Conservation (phyloP, 192 early-diverging fungal species). For the Podila epigama region DNA sequence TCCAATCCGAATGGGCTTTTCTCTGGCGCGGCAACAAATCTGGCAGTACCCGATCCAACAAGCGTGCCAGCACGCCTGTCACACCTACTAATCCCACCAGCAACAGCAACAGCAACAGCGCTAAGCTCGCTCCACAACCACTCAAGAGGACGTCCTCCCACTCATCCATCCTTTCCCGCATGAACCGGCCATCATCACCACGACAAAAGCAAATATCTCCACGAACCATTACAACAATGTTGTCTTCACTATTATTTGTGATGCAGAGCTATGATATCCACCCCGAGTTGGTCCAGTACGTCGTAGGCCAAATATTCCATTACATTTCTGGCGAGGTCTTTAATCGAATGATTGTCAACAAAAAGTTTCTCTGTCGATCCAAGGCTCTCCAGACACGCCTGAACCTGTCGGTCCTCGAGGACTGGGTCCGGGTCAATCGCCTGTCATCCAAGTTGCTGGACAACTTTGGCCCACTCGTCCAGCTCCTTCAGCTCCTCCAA, state of each 20-base stretch:
- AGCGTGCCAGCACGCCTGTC: constrained; percentile 14
- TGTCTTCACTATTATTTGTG: constrained; percentile 69
- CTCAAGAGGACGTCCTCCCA: not conserved
- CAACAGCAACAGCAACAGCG: not conserved
- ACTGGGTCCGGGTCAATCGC: constrained; percentile 80
- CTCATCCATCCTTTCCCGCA: constrained; percentile 6
- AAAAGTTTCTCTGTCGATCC: constrained; percentile 75
- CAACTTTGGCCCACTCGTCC: constrained; percentile 73
- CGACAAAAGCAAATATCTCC: constrained; percentile 60
- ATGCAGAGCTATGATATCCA: constrained; percentile 80
- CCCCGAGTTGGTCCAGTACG: constrained; percentile 70
- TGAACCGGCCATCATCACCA: constrained; percentile 19
- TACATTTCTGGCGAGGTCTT: constrained; percentile 80
- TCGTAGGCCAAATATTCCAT: constrained; percentile 79
- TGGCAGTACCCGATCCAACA: constrained; percentile 19
- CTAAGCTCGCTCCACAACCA: not conserved
- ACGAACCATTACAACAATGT: constrained; percentile 70
- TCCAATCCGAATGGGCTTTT: constrained; percentile 62
- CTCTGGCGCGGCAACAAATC: constrained; percentile 43
- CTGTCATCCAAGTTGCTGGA: constrained; percentile 40
- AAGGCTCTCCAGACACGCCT: constrained; percentile 85
- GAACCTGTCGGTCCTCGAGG: constrained; percentile 80
- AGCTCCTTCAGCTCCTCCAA: constrained; percentile 88
- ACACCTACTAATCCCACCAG: not conserved
- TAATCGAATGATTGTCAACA: constrained; percentile 82